Percentiles rank a stretch among this genome's conserved stretches.
Evolutionary conservation across 2,329 filamentous ascomycete genomes (phyloP).

Genomic region (Curvularia sp.): DNA sequence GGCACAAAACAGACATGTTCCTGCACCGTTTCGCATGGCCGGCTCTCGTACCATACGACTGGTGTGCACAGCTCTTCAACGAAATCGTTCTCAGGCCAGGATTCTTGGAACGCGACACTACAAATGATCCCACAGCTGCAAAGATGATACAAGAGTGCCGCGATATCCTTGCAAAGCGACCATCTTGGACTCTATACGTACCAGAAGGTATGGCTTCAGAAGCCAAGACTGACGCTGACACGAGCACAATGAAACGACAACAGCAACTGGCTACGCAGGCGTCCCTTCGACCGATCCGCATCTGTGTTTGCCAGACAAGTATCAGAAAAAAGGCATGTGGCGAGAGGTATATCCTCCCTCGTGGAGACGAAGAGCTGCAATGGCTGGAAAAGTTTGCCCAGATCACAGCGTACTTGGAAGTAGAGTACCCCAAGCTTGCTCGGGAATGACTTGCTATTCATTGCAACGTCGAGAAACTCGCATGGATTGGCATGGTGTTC

Average conservation of each 20-base stretch:
- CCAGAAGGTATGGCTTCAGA: not conserved
- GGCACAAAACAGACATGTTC: not conserved
- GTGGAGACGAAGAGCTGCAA: slow-evolving; percentile 7
- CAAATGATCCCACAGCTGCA: not conserved
- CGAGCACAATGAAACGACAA: not conserved
- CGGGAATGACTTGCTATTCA: not conserved
- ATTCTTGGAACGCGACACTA: not conserved
- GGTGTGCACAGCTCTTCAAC: slow-evolving; percentile 9
- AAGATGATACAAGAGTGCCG: not conserved
- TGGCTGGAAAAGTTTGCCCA: slow-evolving; percentile 14
- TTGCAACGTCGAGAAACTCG: not conserved
- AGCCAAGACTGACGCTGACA: not conserved
- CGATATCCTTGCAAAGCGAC: not conserved
- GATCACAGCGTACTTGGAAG: slow-evolving; percentile 13
- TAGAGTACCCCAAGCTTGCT: not conserved
- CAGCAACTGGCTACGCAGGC: too few relatives aligned
- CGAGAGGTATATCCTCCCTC: slow-evolving; percentile 1
- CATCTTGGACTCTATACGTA: slow-evolving; percentile 1
- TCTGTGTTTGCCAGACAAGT: not conserved
- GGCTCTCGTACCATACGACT: slow-evolving; percentile 20
- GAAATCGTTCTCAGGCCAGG: not conserved
- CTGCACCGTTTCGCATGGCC: slow-evolving; percentile 14
- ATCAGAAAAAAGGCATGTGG: too few relatives aligned
- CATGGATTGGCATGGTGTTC: not conserved
- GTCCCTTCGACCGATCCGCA: not conserved